Percentiles rank a stretch among this genome's conserved stretches.
phyloP scores from a whole-genome alignment of 2,329 filamentous ascomycete genomes.

The Cercospora beticola region DNA sequence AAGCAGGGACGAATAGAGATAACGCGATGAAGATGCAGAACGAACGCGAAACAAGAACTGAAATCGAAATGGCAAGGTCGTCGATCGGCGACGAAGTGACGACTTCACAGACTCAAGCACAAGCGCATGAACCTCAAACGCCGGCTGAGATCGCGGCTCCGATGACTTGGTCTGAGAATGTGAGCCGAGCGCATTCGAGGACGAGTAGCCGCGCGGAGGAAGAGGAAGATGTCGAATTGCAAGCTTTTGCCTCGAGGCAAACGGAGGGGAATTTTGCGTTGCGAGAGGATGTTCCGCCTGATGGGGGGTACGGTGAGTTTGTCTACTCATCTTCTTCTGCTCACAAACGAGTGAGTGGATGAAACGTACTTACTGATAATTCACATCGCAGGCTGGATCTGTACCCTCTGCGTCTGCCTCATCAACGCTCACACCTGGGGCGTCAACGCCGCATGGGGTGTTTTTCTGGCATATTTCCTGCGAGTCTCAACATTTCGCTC shows the following conservation, averaged over 20 bases:
- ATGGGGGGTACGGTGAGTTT: constrained; percentile 58
- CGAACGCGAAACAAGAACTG: not conserved
- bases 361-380: too few species aligned
- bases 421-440: constrained; percentile 50
- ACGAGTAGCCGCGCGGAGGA: not conserved
- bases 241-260: not conserved
- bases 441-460: constrained; percentile 54
- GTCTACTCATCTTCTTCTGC: too few species aligned
- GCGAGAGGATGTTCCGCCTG: constrained; percentile 48
- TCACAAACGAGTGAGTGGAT: too few species aligned
- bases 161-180: not conserved
- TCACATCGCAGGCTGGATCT: constrained; percentile 48
- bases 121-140: not conserved
- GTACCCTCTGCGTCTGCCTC: constrained; percentile 44
- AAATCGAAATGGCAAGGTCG: not conserved
- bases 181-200: not conserved
- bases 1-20: too few species aligned
- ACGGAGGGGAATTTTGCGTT: constrained; percentile 21
- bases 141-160: not conserved
- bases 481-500: constrained; percentile 59
- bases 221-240: not conserved
- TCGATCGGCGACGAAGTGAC: not conserved
- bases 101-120: not conserved
- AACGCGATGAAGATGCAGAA: not conserved
- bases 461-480: constrained; percentile 73